Conservation (phyloP, 2,329 filamentous ascomycete species). For the Mycosphaerelloides madeirae region DNA sequence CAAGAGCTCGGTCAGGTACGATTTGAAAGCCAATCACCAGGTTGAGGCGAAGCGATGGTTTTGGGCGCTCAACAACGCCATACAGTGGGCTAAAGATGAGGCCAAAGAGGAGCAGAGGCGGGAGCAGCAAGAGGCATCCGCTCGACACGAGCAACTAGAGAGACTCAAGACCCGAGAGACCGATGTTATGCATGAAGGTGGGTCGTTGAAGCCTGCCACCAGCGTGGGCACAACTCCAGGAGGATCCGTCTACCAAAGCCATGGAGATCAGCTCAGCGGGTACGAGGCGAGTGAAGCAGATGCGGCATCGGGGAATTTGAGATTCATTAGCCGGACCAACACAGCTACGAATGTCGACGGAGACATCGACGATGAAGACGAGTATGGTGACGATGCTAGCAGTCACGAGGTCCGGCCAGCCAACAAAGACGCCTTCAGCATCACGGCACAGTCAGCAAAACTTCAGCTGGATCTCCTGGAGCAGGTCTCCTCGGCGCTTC, state of each 20-base stretch:
- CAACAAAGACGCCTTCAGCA: slow-evolving; percentile 91
- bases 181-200: slow-evolving; percentile 20
- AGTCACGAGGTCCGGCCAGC: slow-evolving; percentile 66
- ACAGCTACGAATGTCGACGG: slow-evolving; percentile 49
- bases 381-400: slow-evolving; percentile 75
- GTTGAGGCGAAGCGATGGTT: slow-evolving; percentile 99
- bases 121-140: slow-evolving; percentile 69
- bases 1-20: slow-evolving; percentile 98
- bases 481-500: slow-evolving; percentile 76
- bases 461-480: slow-evolving; percentile 87
- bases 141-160: slow-evolving; percentile 68
- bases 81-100: slow-evolving; percentile 97
- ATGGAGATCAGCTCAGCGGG: slow-evolving; percentile 54
- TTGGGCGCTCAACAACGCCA: slow-evolving; percentile 97
- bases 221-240: slow-evolving; percentile 22
- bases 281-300: slow-evolving; percentile 57
- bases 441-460: slow-evolving; percentile 91
- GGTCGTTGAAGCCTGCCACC: slow-evolving; percentile 36
- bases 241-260: slow-evolving; percentile 31
- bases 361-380: slow-evolving; percentile 62
- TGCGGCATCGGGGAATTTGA: slow-evolving; percentile 41
- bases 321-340: slow-evolving; percentile 46
- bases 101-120: slow-evolving; percentile 83
- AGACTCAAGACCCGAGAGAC: slow-evolving; percentile 36
- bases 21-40: slow-evolving; percentile 94